Evolutionary conservation across 371 early-diverging fungal species (phyloP).

Genomic region (Mortierella sp.): DNA sequence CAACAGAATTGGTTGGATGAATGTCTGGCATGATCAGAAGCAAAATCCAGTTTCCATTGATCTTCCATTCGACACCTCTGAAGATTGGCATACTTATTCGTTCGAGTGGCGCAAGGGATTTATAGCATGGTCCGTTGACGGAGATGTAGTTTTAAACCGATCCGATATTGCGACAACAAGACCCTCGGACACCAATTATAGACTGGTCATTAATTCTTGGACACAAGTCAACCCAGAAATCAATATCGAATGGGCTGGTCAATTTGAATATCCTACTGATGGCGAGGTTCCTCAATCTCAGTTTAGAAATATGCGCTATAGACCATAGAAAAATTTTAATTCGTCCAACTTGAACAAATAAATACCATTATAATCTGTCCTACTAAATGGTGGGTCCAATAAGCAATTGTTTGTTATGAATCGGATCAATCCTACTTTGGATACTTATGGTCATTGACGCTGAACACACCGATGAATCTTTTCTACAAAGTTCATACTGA

Average conservation of each 20-base stretch:
- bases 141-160: conserved; percentile 35
- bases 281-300: conserved; percentile 30
- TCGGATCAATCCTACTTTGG: too few relatives aligned
- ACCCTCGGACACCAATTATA: conserved; percentile 31
- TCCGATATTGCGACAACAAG: conserved; percentile 33
- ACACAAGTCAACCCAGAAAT: conserved; percentile 40
- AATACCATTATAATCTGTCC: not conserved
- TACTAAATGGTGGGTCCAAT: too few relatives aligned
- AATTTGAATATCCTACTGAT: conserved; percentile 36
- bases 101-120: conserved; percentile 49
- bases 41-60: conserved; percentile 47
- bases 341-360: not conserved
- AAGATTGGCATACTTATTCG: conserved; percentile 44
- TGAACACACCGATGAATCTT: too few relatives aligned
- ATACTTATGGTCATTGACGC: too few relatives aligned
- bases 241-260: conserved; percentile 45
- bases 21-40: conserved; percentile 41
- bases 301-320: conserved; percentile 45
- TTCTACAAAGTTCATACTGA: too few relatives aligned
- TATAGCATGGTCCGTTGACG: conserved; percentile 45
- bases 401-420: too few relatives aligned
- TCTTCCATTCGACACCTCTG: conserved; percentile 41
- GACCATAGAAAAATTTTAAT: conserved; percentile 4
- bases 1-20: conserved; percentile 43
- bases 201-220: conserved; percentile 50